phyloP scores from a whole-genome alignment of 139 green algal genomes.

The Astrephomene gubernaculifera region DNA sequence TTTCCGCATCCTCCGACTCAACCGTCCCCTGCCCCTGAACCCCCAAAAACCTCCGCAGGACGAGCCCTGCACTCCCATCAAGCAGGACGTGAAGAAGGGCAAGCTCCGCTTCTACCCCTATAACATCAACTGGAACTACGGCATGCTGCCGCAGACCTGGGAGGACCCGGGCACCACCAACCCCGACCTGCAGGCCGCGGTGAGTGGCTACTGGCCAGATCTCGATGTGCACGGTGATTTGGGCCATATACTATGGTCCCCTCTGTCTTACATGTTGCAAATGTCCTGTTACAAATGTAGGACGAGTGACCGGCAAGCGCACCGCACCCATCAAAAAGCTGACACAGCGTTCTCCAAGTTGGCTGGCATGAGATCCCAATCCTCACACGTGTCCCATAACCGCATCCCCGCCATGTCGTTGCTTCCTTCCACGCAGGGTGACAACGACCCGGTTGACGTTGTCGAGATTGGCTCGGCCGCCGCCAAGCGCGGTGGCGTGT shows the following conservation, averaged over 20 bases:
- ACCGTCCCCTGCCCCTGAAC: not conserved
- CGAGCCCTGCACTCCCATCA: slow-evolving; percentile 96
- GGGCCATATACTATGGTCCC: too few species aligned
- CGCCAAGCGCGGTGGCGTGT: slow-evolving; percentile 90
- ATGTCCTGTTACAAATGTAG: too few species aligned
- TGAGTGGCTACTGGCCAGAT: not conserved
- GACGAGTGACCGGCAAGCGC: too few species aligned
- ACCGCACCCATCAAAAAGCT: too few species aligned
- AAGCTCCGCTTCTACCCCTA: slow-evolving; percentile 99
- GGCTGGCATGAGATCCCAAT: too few species aligned
- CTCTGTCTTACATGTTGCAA: too few species aligned
- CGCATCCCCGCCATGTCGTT: too few species aligned
- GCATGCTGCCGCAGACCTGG: slow-evolving; percentile 98
- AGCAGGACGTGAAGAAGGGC: slow-evolving; percentile 99
- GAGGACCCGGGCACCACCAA: slow-evolving; percentile 84
- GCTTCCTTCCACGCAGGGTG: slow-evolving; percentile 79
- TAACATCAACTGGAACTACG: slow-evolving; percentile 99
- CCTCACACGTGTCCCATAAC: too few species aligned
- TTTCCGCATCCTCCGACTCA: not conserved
- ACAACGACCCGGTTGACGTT: slow-evolving; percentile 99
- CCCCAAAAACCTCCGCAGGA: slow-evolving; percentile 78
- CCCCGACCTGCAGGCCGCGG: slow-evolving; percentile 56
- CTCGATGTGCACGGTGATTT: not conserved
- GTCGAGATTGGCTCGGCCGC: slow-evolving; percentile 92
- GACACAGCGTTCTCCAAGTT: too few species aligned